Percentiles rank a stretch among this genome's conserved stretches.
Conservation (phyloP, 1,139 yeast species). For the Suhomyces kunorum region DNA sequence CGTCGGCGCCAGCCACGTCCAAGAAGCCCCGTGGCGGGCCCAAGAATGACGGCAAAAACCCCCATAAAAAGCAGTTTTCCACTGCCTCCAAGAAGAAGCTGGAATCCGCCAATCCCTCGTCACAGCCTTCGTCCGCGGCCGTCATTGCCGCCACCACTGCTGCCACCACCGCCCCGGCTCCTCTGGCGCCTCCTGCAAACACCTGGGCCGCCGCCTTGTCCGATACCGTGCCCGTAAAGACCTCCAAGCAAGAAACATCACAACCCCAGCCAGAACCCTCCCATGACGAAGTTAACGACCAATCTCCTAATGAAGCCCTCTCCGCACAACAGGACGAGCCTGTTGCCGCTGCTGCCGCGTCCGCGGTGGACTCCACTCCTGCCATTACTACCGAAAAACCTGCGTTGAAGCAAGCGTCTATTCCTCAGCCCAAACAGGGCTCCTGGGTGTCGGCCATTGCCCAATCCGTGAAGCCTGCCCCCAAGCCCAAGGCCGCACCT, state of each 20-base stretch:
- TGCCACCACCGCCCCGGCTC: conserved; percentile 12
- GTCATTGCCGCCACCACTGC: conserved; percentile 19
- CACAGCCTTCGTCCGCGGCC: conserved; percentile 11
- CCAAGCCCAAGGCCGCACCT: conserved; percentile 14
- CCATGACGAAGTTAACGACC: conserved; percentile 15
- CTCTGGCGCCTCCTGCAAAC: conserved; percentile 24
- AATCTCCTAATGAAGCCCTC: conserved; percentile 14
- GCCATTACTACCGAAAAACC: conserved; percentile 22
- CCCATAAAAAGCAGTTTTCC: conserved; percentile 13
- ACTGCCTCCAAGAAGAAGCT: conserved; percentile 14
- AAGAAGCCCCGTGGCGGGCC: conserved; percentile 12
- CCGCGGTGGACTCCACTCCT: conserved; percentile 16
- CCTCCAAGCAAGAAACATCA: conserved; percentile 18
- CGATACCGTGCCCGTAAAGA: conserved; percentile 29
- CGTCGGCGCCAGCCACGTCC: conserved; percentile 11
- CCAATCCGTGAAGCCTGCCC: conserved; percentile 45
- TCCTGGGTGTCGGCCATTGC: conserved; percentile 66
- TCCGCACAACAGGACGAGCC: conserved; percentile 13
- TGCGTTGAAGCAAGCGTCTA: conserved; percentile 32
- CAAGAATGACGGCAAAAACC: conserved; percentile 12
- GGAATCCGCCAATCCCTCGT: conserved; percentile 7
- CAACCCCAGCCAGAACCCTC: conserved; percentile 18
- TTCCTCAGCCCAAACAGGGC: conserved; percentile 36
- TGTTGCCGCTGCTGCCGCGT: conserved; percentile 12
- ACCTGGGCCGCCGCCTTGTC: conserved; percentile 58